Percentiles rank a stretch among this genome's conserved stretches.
Conservation (phyloP, 2,329 filamentous ascomycete species). For the Trichoderma asperellum region DNA sequence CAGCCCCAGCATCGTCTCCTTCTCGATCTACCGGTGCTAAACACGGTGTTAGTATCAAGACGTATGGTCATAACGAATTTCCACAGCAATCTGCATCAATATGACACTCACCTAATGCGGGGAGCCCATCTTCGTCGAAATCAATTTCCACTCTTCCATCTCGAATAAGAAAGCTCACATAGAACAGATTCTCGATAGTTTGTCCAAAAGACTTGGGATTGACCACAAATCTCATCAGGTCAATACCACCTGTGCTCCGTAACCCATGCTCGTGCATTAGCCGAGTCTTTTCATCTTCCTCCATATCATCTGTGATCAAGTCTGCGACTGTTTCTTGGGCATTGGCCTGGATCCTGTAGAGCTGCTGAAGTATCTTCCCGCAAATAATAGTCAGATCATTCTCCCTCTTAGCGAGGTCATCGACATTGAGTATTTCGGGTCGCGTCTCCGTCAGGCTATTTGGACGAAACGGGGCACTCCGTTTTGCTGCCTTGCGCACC, state of each 20-base stretch:
- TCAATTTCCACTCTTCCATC: conserved; percentile 80
- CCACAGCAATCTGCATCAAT: neutral
- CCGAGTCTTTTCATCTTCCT: conserved; percentile 50
- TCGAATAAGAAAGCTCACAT: conserved; percentile 89
- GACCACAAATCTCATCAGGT: conserved; percentile 83
- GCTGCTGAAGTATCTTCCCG: conserved; percentile 68
- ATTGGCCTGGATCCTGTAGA: conserved; percentile 55
- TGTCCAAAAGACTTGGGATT: conserved; percentile 92
- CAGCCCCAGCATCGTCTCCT: conserved; percentile 51
- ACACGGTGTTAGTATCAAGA: conserved; percentile 31
- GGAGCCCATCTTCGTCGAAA: conserved; percentile 72
- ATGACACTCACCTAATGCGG: conserved; percentile 72
- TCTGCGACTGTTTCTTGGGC: conserved; percentile 52
- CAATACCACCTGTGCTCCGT: conserved; percentile 69
- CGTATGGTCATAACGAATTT: neutral
- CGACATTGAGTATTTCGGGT: conserved; percentile 75
- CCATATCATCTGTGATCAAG: conserved; percentile 51
- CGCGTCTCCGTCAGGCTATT: conserved; percentile 71
- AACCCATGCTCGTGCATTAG: conserved; percentile 70
- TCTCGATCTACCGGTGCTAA: conserved; percentile 46
- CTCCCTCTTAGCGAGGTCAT: conserved; percentile 76
- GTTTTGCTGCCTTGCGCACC: conserved; percentile 68
- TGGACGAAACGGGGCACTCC: conserved; percentile 70
- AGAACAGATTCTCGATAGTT: conserved; percentile 96
- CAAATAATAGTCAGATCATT: conserved; percentile 81